phyloP scores from a whole-genome alignment of 1,284 basidiomycete genomes.

The Testicularia cyperi region DNA sequence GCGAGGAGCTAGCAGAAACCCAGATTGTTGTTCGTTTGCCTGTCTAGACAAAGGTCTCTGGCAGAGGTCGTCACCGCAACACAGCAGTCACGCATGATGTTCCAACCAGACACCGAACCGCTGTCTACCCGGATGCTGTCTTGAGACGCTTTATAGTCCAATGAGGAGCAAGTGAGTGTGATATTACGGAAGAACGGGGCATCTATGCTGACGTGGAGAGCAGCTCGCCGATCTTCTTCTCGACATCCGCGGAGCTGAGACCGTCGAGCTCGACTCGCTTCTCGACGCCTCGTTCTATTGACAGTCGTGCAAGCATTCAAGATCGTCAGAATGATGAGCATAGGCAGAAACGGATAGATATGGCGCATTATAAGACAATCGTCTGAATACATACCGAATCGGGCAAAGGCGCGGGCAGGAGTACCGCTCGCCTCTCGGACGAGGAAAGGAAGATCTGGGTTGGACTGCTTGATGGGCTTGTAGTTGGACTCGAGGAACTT shows the following conservation, averaged over 20 bases:
- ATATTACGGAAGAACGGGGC: too few species aligned
- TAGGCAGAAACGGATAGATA: neutral
- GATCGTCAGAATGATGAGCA: neutral
- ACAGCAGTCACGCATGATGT: too few species aligned
- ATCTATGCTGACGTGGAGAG: too few species aligned
- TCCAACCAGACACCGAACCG: too few species aligned
- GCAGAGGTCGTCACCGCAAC: too few species aligned
- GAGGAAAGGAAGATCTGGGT: conserved; percentile 57
- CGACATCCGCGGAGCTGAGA: conserved; percentile 51
- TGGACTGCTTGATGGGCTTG: conserved; percentile 54
- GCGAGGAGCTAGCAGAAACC: too few species aligned
- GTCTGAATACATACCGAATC: conserved; percentile 51
- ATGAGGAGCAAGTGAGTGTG: too few species aligned
- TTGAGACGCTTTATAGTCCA: too few species aligned
- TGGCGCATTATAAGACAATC: neutral
- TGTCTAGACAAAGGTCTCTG: too few species aligned
- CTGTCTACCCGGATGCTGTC: too few species aligned
- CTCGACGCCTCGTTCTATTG: conserved; percentile 54
- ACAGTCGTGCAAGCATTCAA: neutral
- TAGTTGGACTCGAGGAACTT: conserved; percentile 57
- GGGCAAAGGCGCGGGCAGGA: conserved; percentile 55
- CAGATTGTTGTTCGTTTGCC: too few species aligned
- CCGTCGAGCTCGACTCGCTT: conserved; percentile 54
- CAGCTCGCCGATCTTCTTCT: conserved; percentile 53
- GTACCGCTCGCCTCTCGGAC: conserved; percentile 55